Conservation (phyloP, 148 eudicot genomes). For the Rhododendron simsii region DNA sequence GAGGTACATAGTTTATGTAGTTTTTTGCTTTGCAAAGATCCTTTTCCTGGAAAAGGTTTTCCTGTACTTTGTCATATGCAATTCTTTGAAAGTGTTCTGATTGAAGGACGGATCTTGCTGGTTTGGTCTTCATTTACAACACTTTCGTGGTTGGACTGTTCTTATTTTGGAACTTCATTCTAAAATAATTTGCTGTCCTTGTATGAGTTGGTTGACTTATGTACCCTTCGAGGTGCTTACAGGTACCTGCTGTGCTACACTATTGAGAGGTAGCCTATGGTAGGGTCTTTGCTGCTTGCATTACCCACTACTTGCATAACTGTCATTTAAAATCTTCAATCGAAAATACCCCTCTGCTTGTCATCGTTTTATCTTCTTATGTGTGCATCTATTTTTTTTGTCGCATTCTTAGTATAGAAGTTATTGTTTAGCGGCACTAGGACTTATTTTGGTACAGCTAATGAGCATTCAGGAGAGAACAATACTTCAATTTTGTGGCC, state of each 20-base stretch:
- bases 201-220: conserved; percentile 14
- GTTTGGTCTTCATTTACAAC: background rate
- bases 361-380: background rate
- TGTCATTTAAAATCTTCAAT: conserved; percentile 5
- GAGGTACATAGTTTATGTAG: background rate
- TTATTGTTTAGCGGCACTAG: background rate
- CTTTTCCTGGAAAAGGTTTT: background rate
- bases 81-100: background rate
- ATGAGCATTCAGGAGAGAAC: background rate
- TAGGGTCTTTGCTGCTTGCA: conserved; percentile 14
- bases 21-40: background rate
- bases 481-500: background rate
- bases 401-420: background rate
- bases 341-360: background rate
- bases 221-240: conserved; percentile 9
- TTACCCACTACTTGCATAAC: conserved; percentile 8
- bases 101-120: background rate
- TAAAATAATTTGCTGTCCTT: background rate
- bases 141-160: background rate
- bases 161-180: background rate
- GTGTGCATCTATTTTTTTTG: background rate
- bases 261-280: conserved; percentile 12
- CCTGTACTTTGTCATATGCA: background rate
- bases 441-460: background rate
- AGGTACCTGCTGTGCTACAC: conserved; percentile 19